Evolutionary conservation across 805 yeast species (phyloP).

Genomic region (Yarrowia deformans): DNA sequence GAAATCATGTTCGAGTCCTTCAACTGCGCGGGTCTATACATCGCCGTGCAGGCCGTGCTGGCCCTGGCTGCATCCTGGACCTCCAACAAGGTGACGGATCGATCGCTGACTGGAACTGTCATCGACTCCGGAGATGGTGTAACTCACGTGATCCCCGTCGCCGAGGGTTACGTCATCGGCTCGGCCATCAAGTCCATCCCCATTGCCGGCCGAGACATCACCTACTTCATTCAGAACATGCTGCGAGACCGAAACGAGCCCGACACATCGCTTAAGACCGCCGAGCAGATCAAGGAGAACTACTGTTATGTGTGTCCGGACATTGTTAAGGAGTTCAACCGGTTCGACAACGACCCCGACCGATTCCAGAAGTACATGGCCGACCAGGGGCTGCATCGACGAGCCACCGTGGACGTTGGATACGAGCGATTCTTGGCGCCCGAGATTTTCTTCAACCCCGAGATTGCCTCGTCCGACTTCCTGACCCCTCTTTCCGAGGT

Average conservation of each 20-base stretch:
- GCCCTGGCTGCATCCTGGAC: conserved; percentile 99
- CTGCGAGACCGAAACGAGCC: conserved; percentile 96
- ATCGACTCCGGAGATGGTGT: conserved; percentile 99
- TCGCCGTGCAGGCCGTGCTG: conserved; percentile 98
- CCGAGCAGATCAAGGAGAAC: conserved; percentile 95
- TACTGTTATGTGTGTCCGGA: conserved; percentile 98
- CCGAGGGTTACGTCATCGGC: conserved; percentile 98
- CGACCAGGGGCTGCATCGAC: conserved; percentile 72
- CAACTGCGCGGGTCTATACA: conserved; percentile 97
- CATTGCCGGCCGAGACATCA: conserved; percentile 97
- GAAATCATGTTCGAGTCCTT: conserved; percentile 98
- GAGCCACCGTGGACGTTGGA: conserved; percentile 85
- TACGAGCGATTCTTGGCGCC: conserved; percentile 98
- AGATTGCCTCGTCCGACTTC: conserved; percentile 93
- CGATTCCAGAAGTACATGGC: conserved; percentile 92
- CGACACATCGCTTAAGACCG: conserved; percentile 92
- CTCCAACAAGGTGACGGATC: conserved; percentile 89
- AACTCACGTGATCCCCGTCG: conserved; percentile 98
- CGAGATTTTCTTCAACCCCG: conserved; percentile 98
- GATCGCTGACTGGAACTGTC: conserved; percentile 97
- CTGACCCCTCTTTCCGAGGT: conserved; percentile 95
- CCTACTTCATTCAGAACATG: conserved; percentile 88
- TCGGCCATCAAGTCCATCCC: conserved; percentile 97
- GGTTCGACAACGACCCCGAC: conserved; percentile 92
- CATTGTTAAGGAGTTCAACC: conserved; percentile 93